Percentiles rank a stretch among this genome's conserved stretches.
phyloP scores from a whole-genome alignment of 2,329 filamentous ascomycete species.

The Didymella keratinophila region DNA sequence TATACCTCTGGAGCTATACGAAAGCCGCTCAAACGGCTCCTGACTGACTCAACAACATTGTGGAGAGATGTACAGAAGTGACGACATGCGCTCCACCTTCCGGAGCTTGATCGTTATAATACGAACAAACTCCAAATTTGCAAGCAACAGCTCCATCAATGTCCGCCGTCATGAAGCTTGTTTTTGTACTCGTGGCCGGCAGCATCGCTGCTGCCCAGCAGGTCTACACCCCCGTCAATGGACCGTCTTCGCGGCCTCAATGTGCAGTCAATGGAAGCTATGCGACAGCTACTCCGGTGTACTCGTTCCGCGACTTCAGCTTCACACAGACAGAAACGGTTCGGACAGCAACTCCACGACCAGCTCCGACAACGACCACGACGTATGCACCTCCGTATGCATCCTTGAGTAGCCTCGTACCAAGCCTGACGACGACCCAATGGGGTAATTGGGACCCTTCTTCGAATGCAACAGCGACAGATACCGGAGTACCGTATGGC shows the following conservation, averaged over 20 bases:
- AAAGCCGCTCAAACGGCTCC: not conserved
- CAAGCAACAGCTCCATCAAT: not conserved
- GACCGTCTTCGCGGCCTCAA: slow-evolving; percentile 38
- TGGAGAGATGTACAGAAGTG: slow-evolving; percentile 5
- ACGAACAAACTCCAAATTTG: not conserved
- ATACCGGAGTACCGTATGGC: slow-evolving; percentile 48
- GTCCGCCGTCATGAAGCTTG: slow-evolving; percentile 24
- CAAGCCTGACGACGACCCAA: slow-evolving; percentile 49
- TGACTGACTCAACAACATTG: slow-evolving; percentile 1
- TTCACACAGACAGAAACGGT: slow-evolving; percentile 53
- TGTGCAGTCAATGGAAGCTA: slow-evolving; percentile 37
- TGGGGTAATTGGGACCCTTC: slow-evolving; percentile 55
- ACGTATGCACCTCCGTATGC: slow-evolving; percentile 50
- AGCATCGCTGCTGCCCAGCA: slow-evolving; percentile 42
- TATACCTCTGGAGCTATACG: not conserved
- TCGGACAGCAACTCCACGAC: slow-evolving; percentile 49
- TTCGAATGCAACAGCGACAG: slow-evolving; percentile 45
- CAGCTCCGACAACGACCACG: slow-evolving; percentile 43
- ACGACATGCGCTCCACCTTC: slow-evolving; percentile 1
- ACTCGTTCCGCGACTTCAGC: slow-evolving; percentile 43
- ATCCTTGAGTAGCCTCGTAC: slow-evolving; percentile 47
- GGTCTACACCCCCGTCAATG: slow-evolving; percentile 45
- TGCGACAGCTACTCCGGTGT: slow-evolving; percentile 39
- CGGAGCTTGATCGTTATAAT: slow-evolving; percentile 2
- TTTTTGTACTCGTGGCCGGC: slow-evolving; percentile 17